Evolutionary conservation across 306 rosid species (phyloP).

Genomic region (Cucumis cinereus): DNA sequence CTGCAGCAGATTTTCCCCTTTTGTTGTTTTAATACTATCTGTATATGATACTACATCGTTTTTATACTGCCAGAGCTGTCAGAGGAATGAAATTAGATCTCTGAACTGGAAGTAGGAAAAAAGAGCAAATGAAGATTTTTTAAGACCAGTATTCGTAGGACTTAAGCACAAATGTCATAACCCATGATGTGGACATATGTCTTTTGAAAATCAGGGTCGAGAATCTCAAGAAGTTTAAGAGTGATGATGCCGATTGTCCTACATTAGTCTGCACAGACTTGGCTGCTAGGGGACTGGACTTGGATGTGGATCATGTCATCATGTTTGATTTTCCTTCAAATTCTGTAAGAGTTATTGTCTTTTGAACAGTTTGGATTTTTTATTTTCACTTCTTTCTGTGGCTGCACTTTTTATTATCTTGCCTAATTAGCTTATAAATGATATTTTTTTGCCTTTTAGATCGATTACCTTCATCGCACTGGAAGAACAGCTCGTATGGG

Average conservation of each 20-base stretch:
- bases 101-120: neutral
- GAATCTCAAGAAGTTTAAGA: conserved; percentile 86
- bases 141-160: neutral
- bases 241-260: conserved; percentile 75
- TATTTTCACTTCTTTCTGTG: neutral
- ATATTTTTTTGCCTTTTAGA: conserved; percentile 24
- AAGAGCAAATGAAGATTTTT: neutral
- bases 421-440: neutral
- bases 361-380: neutral
- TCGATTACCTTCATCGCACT: conserved; percentile 93
- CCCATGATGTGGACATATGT: no score
- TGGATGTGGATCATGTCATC: conserved; percentile 92
- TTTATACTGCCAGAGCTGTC: no score
- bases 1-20: neutral
- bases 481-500: conserved; percentile 99
- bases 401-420: neutral
- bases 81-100: neutral
- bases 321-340: conserved; percentile 93
- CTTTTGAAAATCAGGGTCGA: conserved; percentile 52
- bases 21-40: neutral
- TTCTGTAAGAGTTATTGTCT: conserved; percentile 42
- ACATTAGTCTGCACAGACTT: conserved; percentile 90
- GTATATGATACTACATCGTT: no score
- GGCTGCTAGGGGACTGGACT: conserved; percentile 96
- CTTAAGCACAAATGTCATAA: neutral